Conservation (phyloP, 352 stramenopile species). For the Blastocystis sp. region DNA sequence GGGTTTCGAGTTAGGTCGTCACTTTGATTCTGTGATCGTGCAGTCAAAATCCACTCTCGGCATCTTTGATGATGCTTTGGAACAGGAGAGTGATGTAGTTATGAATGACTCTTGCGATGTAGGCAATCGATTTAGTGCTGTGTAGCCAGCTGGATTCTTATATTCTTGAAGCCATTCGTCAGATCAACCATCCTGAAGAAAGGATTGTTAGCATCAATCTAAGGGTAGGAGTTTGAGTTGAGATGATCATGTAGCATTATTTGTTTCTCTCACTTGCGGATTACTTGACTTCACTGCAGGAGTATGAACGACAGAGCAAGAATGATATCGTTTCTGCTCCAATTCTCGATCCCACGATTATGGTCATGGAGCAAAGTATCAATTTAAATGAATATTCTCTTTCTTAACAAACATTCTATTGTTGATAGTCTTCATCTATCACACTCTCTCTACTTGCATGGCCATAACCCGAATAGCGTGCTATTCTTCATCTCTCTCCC, state of each 20-base stretch:
- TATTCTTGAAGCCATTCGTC: neutral
- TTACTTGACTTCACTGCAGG: neutral
- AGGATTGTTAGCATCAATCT: neutral
- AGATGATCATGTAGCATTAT: neutral
- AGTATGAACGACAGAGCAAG: neutral
- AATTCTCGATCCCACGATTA: neutral
- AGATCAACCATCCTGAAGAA: neutral
- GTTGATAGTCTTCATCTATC: slow-evolving; percentile 23
- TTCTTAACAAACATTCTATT: neutral
- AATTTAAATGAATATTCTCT: neutral
- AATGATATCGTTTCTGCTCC: neutral
- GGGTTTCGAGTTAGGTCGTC: neutral
- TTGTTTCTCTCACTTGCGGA: neutral
- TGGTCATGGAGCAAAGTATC: slow-evolving; percentile 1
- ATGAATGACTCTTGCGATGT: neutral
- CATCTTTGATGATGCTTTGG: neutral
- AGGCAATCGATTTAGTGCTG: neutral
- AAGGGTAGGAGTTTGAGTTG: neutral
- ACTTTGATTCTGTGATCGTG: neutral
- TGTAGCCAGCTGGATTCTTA: neutral
- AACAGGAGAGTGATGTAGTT: neutral
- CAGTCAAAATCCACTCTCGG: neutral
- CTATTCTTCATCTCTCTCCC: neutral
- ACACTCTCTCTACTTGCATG: neutral
- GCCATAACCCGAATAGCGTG: slow-evolving; percentile 43